A percentile compares a stretch with the other conserved stretches of the same genome.
phyloP scores from a whole-genome alignment of 1,284 basidiomycete species.

The Pascua sp. region DNA sequence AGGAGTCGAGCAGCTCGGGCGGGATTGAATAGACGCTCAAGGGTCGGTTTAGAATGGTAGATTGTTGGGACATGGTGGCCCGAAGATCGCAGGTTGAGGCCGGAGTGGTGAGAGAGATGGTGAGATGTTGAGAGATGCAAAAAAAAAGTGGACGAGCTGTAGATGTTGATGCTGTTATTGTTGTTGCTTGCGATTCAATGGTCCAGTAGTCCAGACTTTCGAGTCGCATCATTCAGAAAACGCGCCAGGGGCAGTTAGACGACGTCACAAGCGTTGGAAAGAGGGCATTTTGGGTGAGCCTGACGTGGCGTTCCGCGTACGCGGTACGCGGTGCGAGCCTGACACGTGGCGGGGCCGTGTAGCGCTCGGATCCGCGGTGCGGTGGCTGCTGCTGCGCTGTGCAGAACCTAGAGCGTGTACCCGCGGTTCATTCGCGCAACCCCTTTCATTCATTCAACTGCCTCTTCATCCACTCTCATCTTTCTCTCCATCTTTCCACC shows the following conservation, averaged over 20 bases:
- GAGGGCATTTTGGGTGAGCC: neutral
- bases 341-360: too few relatives aligned
- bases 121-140: neutral
- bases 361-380: too few relatives aligned
- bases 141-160: neutral
- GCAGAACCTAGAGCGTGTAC: neutral
- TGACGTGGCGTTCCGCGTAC: neutral
- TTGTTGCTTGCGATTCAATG: too few relatives aligned
- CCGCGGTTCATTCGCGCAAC: neutral
- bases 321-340: too few relatives aligned
- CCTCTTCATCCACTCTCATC: neutral
- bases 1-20: constrained; percentile 61
- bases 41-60: constrained; percentile 21
- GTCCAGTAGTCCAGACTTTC: too few relatives aligned
- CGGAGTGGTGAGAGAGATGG: neutral
- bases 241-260: too few relatives aligned
- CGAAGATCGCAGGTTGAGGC: too few relatives aligned
- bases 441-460: neutral
- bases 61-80: neutral
- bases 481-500: neutral
- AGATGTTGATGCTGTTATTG: too few relatives aligned
- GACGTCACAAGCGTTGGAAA: too few relatives aligned
- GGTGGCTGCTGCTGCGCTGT: too few relatives aligned
- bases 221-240: too few relatives aligned
- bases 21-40: constrained; percentile 62